Evolutionary conservation across 2,329 filamentous ascomycete species (phyloP).

Genomic region (Aureobasidium sp.): DNA sequence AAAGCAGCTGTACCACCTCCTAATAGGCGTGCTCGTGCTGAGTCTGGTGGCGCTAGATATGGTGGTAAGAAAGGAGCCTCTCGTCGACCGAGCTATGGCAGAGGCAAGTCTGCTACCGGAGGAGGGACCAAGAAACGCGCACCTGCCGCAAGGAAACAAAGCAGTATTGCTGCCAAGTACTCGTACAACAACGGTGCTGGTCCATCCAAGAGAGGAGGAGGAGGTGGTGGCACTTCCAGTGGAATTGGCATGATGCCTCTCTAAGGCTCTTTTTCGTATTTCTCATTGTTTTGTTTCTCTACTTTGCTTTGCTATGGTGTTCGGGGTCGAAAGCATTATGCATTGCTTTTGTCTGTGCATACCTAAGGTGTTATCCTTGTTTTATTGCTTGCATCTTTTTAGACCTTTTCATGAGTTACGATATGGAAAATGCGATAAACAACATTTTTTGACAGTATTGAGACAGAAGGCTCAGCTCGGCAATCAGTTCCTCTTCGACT

Average conservation of each 20-base stretch:
- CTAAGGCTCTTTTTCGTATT: constrained; percentile 18
- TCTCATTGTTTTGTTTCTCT: background rate
- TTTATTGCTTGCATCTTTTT: background rate
- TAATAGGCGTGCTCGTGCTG: background rate
- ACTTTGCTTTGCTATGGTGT: background rate
- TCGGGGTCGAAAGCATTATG: background rate
- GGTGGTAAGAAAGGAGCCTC: constrained; percentile 13
- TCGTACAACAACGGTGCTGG: background rate
- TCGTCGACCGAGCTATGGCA: constrained; percentile 3
- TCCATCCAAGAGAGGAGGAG: background rate
- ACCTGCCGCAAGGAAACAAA: background rate
- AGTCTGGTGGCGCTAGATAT: background rate
- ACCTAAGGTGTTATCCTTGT: background rate
- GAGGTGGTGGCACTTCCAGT: constrained; percentile 19
- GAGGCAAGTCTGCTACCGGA: background rate
- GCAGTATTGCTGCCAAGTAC: constrained; percentile 6
- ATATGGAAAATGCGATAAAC: background rate
- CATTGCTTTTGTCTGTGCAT: background rate
- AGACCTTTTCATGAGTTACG: background rate
- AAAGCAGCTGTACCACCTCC: background rate
- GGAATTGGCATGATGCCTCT: constrained; percentile 35
- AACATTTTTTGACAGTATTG: no score
- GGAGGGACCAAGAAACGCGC: constrained; percentile 17
- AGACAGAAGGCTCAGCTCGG: no score
- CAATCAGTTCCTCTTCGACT: no score